These are phyloP conservation scores for Periconia sp. DNA, from an alignment of 2,329 filamentous ascomycete species.

Conservation along the genomic window DNA sequence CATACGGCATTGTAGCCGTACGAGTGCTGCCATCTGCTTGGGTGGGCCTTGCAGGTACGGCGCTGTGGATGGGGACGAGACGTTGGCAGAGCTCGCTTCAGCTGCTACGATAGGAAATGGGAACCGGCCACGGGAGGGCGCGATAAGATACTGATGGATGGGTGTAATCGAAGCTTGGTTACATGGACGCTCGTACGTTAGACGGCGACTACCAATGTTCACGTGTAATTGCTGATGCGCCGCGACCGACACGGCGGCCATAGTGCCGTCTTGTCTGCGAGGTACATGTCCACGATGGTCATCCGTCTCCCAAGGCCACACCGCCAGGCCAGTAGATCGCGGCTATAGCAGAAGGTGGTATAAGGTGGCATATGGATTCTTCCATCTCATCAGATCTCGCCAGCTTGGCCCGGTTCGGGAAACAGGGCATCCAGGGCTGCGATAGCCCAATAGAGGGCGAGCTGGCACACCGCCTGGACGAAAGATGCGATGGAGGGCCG, in stretches of 20 bases:
- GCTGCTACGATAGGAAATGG: conserved; percentile 21
- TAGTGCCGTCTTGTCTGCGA: too few species aligned
- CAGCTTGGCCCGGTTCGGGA: conserved; percentile 16
- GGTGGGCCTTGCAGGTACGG: conserved; percentile 9
- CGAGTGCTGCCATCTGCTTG: conserved; percentile 3
- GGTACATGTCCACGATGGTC: not conserved
- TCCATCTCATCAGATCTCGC: conserved; percentile 7
- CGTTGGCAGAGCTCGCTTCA: conserved; percentile 22
- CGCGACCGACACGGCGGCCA: too few species aligned
- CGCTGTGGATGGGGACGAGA: too few species aligned
- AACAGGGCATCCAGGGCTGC: conserved; percentile 12
- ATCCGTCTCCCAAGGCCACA: too few species aligned
- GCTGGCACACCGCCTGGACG: conserved; percentile 36
- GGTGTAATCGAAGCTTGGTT: conserved; percentile 14
- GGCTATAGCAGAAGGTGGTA: not conserved
- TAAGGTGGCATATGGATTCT: not conserved
- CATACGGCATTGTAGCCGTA: conserved; percentile 1
- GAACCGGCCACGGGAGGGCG: conserved; percentile 21
- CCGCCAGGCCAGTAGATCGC: too few species aligned
- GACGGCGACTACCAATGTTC: too few species aligned
- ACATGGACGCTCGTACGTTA: too few species aligned
- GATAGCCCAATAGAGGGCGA: conserved; percentile 27
- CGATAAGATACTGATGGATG: conserved; percentile 29
- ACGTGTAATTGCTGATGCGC: too few species aligned
- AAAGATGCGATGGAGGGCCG: conserved; percentile 22